Evolutionary conservation across 1,139 yeast genomes (phyloP).

Genomic region (Pneumocystis oryctolagi): DNA sequence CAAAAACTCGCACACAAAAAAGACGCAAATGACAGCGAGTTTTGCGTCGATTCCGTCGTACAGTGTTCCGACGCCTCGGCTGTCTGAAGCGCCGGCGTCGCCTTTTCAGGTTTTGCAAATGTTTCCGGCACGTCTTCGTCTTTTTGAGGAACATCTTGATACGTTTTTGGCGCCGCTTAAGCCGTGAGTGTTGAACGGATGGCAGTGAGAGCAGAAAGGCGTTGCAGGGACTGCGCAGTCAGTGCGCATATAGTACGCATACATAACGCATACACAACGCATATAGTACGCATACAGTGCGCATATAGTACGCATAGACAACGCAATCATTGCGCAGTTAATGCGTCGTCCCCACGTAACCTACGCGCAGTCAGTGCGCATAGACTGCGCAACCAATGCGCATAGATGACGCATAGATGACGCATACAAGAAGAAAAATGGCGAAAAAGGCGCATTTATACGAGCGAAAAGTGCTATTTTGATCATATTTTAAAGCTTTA

Average conservation of each 20-base stretch:
- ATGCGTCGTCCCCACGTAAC: too few relatives aligned
- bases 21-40: background rate
- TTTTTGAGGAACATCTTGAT: background rate
- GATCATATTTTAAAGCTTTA: too few relatives aligned
- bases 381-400: too few relatives aligned
- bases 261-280: background rate
- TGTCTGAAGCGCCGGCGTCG: background rate
- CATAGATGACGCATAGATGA: too few relatives aligned
- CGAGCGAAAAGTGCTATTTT: too few relatives aligned
- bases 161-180: background rate
- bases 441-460: too few relatives aligned
- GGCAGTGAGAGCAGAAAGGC: too few relatives aligned
- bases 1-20: too few relatives aligned
- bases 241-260: background rate
- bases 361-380: too few relatives aligned
- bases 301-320: background rate
- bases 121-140: background rate
- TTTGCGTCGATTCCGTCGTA: background rate
- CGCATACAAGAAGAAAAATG: too few relatives aligned
- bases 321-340: too few relatives aligned
- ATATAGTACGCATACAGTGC: background rate
- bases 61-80: background rate
- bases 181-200: background rate
- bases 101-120: background rate
- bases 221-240: too few relatives aligned